Percentiles rank a stretch among this genome's conserved stretches.
phyloP scores from a whole-genome alignment of 2,329 filamentous ascomycete genomes.

The Cordyceps cicadae region DNA sequence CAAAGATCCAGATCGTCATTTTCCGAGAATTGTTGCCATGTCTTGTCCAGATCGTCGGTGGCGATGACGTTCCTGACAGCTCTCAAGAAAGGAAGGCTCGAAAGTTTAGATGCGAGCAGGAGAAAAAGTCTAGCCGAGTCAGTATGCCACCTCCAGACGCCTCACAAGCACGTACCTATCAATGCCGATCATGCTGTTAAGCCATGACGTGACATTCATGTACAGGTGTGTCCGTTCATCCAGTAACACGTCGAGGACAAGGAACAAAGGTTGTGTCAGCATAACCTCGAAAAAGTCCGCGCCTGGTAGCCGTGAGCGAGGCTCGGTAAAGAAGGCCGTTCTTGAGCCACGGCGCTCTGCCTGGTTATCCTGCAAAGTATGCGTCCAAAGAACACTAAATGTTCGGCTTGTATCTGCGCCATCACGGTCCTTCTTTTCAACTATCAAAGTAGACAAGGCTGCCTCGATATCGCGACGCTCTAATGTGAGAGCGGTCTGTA shows the following conservation, averaged over 20 bases:
- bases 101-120: constrained; percentile 51
- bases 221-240: constrained; percentile 67
- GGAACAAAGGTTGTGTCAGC: constrained; percentile 70
- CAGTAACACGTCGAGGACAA: constrained; percentile 69
- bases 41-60: constrained; percentile 14
- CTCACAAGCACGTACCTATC: constrained; percentile 44
- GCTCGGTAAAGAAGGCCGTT: constrained; percentile 1
- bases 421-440: constrained; percentile 37
- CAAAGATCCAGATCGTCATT: constrained; percentile 68
- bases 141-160: background rate
- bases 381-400: constrained; percentile 76
- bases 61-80: constrained; percentile 14
- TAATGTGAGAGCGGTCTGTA: constrained; percentile 64
- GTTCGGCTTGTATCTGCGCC: constrained; percentile 56
- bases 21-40: constrained; percentile 28
- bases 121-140: constrained; percentile 44
- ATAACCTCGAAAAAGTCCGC: constrained; percentile 61
- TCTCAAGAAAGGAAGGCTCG: constrained; percentile 44
- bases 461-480: constrained; percentile 71
- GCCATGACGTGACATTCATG: constrained; percentile 72
- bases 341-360: constrained; percentile 45
- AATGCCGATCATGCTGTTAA: constrained; percentile 57
- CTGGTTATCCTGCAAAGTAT: constrained; percentile 56
- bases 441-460: constrained; percentile 61
- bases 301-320: constrained; percentile 38